Evolutionary conservation across 2,329 filamentous ascomycete genomes (phyloP), one percentile per base, ranked within the genome.

Genomic region (Fusarium camptoceras): DNA sequence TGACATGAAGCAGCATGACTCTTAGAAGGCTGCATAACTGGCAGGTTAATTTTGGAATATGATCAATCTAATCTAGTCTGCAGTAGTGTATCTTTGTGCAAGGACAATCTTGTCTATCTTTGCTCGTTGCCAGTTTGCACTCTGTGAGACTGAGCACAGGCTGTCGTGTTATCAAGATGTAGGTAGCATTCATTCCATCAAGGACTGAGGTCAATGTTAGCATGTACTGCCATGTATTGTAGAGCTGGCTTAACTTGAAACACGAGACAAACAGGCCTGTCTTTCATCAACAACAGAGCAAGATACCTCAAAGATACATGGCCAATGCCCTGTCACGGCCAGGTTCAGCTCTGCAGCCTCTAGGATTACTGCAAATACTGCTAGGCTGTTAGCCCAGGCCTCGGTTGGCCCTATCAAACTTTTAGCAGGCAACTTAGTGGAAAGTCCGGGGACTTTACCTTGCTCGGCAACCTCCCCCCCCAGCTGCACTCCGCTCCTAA

Each of bases 351-450:
- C 49, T 51, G n/a, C 34, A 31, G 43, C 44, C 47, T 22, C 55
- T 66, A 37, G 66, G 65, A 60, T 50, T 28, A 37, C 30, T 50
- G 30, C 24, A n/a, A 37, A 37, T n/a, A 37, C 34, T 37, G 18
- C 47, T 31, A 50, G 31, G 27, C 37, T 53, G 27, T 59, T 43
- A 53, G 46, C 62, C 56, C 55, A 53, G 51, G 55, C 51, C 55
- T 54, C 68, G 64, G 51, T 71, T 66, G 55, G 68, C 68, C 68
- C 68, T 71, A 71, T 71, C 64, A 71, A 61, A 68, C 55, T 41
- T 37, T 37, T 58, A 57, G 53, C 20, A 60, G 49, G 42, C 27
- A 55, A 55, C 46, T 58, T 43, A 69, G 55, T 56, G 51, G 54
- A 28, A 54, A 59, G 68, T 65, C 68, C 34, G 68, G 68, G 68